Evolutionary conservation across 305 asterid genomes (phyloP), one percentile per base, ranked within the genome.

Genomic region (Coffea humblotiana): DNA sequence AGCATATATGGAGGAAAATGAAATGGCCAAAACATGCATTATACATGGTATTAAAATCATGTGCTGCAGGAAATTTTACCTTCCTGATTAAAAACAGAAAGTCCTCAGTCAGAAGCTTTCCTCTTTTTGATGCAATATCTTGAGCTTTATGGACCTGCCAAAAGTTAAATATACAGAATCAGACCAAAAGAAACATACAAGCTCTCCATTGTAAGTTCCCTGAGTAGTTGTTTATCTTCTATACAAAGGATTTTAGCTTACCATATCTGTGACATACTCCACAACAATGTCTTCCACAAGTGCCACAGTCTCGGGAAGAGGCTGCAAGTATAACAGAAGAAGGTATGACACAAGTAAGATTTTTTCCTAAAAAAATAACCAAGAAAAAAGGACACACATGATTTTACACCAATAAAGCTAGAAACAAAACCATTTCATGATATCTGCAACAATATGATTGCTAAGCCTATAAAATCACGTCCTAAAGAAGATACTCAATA

Each of bases 91-190:
- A 89, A 82, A 94, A 96, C 81, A 96, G 93, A 79, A 96, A 92
- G 83, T 94, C 98, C 83, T 96, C 98, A 0, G 95, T 90, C 85
- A 94, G 77, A 83, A 96, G 98, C 87, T 91, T 95, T 82, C 98
- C 98, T 81, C 98, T 84, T 82, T 90, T 91, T 71, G 95, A 77
- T 79, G 97, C 97, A 78, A 83, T 56, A 63, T 93, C 96, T 84
- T 93, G 97, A 90, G 98, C 97, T 88, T 96, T 94, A 85, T 96
- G 94, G 81, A 92, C 97, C 99, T 95, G 87, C n/a, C n/a, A 45
- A 40, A 66, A 75, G 70, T 77, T 49, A 65, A 48, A 72, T 18
- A 51, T 15, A 76, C 10, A 3, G 47, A 32, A 43, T 49, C 19
- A 48, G n/a, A 61, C 6, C n/a, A 76, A 25, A 56, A 19, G 2